Percentiles rank a stretch among this genome's conserved stretches.
phyloP scores from a whole-genome alignment of 768 basidiomycete genomes.

The Lentinula boryana region DNA sequence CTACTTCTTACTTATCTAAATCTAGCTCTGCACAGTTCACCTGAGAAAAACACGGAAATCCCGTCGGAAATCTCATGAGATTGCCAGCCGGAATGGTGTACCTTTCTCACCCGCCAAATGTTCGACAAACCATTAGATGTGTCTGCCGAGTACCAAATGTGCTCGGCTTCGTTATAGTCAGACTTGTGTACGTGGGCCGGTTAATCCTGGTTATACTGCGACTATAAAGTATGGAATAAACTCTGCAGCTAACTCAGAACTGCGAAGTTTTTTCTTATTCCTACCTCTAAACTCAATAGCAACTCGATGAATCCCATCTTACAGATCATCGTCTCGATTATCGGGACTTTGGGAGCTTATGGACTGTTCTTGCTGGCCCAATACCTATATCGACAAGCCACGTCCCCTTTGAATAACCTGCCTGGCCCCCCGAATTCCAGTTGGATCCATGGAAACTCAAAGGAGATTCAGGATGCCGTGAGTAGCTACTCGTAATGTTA shows the following conservation, averaged over 20 bases:
- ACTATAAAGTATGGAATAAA: not conserved
- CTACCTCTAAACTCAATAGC: not conserved
- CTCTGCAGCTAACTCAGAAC: not conserved
- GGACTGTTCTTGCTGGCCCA: not conserved
- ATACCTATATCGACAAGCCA: not conserved
- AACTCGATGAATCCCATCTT: not conserved
- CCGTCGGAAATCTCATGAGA: not conserved
- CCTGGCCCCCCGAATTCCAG: slow-evolving; percentile 28
- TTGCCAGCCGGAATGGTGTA: no score
- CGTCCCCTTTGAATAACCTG: not conserved
- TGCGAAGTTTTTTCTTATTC: not conserved
- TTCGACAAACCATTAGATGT: not conserved
- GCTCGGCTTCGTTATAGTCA: not conserved
- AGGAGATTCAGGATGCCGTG: slow-evolving; percentile 20
- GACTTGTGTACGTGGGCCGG: not conserved
- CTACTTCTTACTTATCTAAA: no score
- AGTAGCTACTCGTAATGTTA: not conserved
- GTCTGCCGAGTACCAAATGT: not conserved
- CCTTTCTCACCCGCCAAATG: no score
- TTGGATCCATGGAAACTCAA: slow-evolving; percentile 28
- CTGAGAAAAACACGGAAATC: not conserved
- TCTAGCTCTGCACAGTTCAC: no score
- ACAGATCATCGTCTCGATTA: not conserved
- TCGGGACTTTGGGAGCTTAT: not conserved
- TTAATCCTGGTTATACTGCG: not conserved